Percentiles rank a stretch among this genome's conserved stretches.
Conservation (phyloP, 2,329 filamentous ascomycete species). For the Lasiodiplodia hormozganensis region DNA sequence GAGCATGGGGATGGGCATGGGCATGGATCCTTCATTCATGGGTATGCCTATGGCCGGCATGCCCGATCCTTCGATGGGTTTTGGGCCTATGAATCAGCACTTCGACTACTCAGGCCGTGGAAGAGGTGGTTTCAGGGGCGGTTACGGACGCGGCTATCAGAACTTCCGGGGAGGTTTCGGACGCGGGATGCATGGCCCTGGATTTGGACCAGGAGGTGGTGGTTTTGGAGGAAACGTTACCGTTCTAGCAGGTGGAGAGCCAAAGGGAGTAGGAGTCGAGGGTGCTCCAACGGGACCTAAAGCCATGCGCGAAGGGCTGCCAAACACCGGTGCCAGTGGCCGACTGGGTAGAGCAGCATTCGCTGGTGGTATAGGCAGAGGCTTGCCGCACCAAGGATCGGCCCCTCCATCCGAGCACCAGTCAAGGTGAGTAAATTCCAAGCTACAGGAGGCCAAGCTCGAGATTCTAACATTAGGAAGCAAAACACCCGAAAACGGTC, state of each 20-base stretch:
- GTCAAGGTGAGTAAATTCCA: conserved; percentile 17
- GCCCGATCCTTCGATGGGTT: conserved; percentile 33
- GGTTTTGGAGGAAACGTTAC: conserved; percentile 42
- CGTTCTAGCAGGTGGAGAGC: conserved; percentile 45
- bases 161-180: conserved; percentile 57
- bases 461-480: conserved; percentile 31
- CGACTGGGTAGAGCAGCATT: conserved; percentile 46
- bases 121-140: conserved; percentile 57
- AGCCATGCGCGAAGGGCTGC: conserved; percentile 88
- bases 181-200: conserved; percentile 43
- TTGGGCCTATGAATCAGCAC: conserved; percentile 18
- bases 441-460: neutral
- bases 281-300: conserved; percentile 90
- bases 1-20: conserved; percentile 27
- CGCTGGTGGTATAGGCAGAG: neutral
- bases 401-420: conserved; percentile 19
- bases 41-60: conserved; percentile 42
- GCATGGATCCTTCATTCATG: conserved; percentile 35
- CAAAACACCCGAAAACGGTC: conserved; percentile 44
- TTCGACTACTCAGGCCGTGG: conserved; percentile 66
- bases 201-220: conserved; percentile 27
- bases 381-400: conserved; percentile 2
- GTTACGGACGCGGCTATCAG: conserved; percentile 49
- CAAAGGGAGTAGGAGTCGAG: conserved; percentile 64
- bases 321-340: conserved; percentile 79